A percentile compares a stretch with the other conserved stretches of the same genome.
Evolutionary conservation across 2,329 filamentous ascomycete genomes (phyloP).

Genomic region (Elsinoe australis): DNA sequence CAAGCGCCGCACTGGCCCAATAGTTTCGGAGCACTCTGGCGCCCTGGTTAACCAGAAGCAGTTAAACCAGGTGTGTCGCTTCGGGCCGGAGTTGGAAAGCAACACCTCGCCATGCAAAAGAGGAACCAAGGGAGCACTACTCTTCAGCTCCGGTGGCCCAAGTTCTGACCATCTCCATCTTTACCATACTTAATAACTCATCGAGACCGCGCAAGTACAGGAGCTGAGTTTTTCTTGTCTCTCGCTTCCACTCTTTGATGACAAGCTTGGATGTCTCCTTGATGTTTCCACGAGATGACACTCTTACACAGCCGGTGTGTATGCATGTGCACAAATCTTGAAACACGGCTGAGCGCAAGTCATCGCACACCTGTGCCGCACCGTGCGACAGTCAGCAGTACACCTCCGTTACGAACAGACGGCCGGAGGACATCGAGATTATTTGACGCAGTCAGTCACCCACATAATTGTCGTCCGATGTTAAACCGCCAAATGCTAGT

Average conservation of each 20-base stretch:
- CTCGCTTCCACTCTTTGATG: not conserved
- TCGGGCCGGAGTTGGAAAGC: not conserved
- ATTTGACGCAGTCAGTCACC: too few relatives aligned
- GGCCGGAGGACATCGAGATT: too few relatives aligned
- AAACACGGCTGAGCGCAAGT: constrained; percentile 11
- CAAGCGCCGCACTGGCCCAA: constrained; percentile 3
- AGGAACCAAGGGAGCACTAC: not conserved
- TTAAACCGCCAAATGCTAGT: too few relatives aligned
- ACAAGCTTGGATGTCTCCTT: not conserved
- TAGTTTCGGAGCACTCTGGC: constrained; percentile 7
- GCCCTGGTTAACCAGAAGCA: not conserved
- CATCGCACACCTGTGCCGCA: not conserved
- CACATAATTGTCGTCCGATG: too few relatives aligned
- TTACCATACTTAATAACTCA: constrained; percentile 4
- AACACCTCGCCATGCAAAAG: not conserved
- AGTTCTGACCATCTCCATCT: constrained; percentile 7
- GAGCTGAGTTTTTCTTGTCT: constrained; percentile 12
- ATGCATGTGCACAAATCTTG: constrained; percentile 16
- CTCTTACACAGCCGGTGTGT: not conserved
- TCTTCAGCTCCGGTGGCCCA: constrained; percentile 13
- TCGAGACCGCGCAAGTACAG: not conserved
- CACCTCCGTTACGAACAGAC: too few relatives aligned
- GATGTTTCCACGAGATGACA: not conserved
- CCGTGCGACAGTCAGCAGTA: too few relatives aligned
- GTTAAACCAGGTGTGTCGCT: not conserved